A percentile compares a stretch with the other conserved stretches of the same genome.
Evolutionary conservation across 2,329 filamentous ascomycete genomes (phyloP).

Genomic region (Hypoxylon sp.): DNA sequence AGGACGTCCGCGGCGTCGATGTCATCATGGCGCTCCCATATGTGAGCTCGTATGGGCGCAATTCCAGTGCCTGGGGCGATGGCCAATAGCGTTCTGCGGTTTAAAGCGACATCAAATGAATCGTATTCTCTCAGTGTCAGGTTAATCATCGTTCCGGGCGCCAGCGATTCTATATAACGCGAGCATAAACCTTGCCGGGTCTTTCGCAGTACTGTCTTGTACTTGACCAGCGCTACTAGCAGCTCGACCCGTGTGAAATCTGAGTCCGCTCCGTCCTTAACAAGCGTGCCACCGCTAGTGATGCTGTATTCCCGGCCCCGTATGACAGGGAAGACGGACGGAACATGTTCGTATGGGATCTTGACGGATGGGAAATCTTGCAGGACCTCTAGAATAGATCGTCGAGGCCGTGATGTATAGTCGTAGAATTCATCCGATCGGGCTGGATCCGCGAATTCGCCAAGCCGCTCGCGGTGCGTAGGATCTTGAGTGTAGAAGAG

Average conservation of each 20-base stretch:
- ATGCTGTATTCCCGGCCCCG: conserved; percentile 95
- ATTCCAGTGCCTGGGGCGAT: conserved; percentile 88
- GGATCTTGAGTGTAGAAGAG: conserved; percentile 76
- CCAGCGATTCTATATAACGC: conserved; percentile 77
- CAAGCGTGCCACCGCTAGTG: conserved; percentile 70
- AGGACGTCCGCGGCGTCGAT: conserved; percentile 47
- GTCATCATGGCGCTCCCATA: conserved; percentile 72
- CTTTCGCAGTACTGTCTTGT: conserved; percentile 85
- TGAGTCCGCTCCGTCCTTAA: conserved; percentile 36
- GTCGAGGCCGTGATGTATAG: conserved; percentile 88
- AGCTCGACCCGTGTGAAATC: conserved; percentile 69
- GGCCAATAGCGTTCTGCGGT: conserved; percentile 69
- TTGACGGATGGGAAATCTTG: conserved; percentile 88
- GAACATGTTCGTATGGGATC: conserved; percentile 77
- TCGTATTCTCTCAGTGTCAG: conserved; percentile 60
- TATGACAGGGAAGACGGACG: conserved; percentile 80
- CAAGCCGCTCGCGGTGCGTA: conserved; percentile 80
- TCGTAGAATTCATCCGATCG: conserved; percentile 94
- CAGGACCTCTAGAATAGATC: conserved; percentile 90
- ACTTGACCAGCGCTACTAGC: conserved; percentile 88
- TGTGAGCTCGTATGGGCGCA: conserved; percentile 81
- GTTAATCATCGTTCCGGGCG: conserved; percentile 63
- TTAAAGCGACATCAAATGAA: conserved; percentile 16
- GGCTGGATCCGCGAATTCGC: conserved; percentile 82
- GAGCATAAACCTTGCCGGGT: conserved; percentile 90